Evolutionary conservation across 441 rosid genomes (phyloP).

Genomic region (Arabidopsis lyrata): DNA sequence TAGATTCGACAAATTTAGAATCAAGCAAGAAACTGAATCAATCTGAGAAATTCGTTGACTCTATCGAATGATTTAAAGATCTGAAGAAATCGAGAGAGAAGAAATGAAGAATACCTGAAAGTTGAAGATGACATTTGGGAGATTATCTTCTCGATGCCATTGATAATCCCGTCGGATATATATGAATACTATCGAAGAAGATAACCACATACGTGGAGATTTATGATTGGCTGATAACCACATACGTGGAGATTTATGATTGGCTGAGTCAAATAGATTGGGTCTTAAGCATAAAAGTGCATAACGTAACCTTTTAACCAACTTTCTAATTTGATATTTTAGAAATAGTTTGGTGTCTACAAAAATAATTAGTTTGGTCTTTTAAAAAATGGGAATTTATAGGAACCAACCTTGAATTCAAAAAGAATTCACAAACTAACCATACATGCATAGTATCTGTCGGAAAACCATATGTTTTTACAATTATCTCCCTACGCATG

Average conservation of each 20-base stretch:
- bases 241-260: neutral
- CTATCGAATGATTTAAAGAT: neutral
- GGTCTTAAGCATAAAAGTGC: slow-evolving; percentile 1
- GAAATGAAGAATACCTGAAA: slow-evolving; percentile 1
- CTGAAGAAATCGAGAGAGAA: slow-evolving; percentile 5
- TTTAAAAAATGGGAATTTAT: too few relatives aligned
- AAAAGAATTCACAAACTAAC: too few relatives aligned
- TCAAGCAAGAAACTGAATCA: neutral
- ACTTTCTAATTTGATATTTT: neutral
- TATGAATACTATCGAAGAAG: neutral
- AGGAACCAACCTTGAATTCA: too few relatives aligned
- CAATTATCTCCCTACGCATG: too few relatives aligned
- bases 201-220: neutral
- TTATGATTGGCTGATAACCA: neutral
- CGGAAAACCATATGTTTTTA: too few relatives aligned
- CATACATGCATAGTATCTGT: too few relatives aligned
- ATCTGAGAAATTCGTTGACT: neutral
- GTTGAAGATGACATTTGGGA: slow-evolving; percentile 2
- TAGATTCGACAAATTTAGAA: neutral
- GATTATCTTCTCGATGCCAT: neutral
- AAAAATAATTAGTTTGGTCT: too few relatives aligned
- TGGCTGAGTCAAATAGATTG: neutral
- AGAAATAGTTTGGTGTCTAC: too few relatives aligned
- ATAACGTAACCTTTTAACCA: slow-evolving; percentile 12
- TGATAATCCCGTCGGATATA: neutral